phyloP scores from a whole-genome alignment of 1,284 basidiomycete species.

The Calocybe gambosa region DNA sequence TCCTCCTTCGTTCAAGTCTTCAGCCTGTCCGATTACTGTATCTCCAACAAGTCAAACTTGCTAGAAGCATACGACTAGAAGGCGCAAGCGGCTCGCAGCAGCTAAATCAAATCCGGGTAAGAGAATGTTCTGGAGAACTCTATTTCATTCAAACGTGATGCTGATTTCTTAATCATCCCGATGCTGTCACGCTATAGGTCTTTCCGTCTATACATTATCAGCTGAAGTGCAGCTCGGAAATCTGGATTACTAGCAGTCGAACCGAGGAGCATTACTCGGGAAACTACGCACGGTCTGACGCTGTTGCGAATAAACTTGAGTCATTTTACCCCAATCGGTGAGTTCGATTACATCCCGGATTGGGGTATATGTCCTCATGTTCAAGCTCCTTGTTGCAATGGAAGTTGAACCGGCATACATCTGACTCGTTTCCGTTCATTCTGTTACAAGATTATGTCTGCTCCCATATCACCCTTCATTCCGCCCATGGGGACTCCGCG shows the following conservation, averaged over 20 bases:
- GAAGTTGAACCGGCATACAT: neutral
- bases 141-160: neutral
- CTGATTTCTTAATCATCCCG: neutral
- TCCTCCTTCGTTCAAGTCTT: too few relatives aligned
- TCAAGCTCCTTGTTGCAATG: neutral
- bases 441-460: slow-evolving; percentile 12
- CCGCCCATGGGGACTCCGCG: slow-evolving; percentile 15
- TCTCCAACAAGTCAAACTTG: neutral
- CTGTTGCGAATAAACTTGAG: slow-evolving; percentile 4
- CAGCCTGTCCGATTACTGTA: too few relatives aligned
- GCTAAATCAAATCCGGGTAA: neutral
- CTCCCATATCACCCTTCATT: slow-evolving; percentile 19
- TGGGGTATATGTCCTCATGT: neutral
- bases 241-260: neutral
- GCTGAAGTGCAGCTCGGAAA: neutral
- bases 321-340: slow-evolving; percentile 13
- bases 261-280: neutral
- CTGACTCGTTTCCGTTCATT: neutral
- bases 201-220: neutral
- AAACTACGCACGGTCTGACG: slow-evolving; percentile 5
- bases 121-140: neutral
- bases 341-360: slow-evolving; percentile 3
- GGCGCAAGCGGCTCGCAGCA: neutral
- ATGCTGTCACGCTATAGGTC: neutral
- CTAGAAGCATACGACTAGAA: too few relatives aligned